Percentiles rank a stretch among this genome's conserved stretches.
Conservation (phyloP, 305 asterid species). For the Fraxinus latifolia region DNA sequence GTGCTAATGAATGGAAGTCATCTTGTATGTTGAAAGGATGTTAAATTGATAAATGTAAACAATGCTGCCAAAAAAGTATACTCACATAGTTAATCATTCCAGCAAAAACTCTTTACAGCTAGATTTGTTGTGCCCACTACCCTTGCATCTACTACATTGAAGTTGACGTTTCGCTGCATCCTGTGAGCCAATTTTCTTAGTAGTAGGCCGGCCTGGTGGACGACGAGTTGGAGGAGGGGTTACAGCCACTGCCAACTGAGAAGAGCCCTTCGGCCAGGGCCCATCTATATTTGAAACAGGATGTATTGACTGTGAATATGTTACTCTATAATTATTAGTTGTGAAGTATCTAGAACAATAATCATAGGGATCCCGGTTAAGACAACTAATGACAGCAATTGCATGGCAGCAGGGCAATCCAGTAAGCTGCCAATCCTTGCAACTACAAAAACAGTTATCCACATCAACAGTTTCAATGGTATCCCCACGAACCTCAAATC, state of each 20-base stretch:
- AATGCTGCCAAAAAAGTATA: not conserved
- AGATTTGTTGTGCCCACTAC: not conserved
- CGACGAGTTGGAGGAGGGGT: not conserved
- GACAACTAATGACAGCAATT: not conserved
- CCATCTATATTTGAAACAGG: not conserved
- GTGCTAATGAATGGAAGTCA: not conserved
- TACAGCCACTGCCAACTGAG: not conserved
- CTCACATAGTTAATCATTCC: not conserved
- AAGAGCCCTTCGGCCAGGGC: not conserved
- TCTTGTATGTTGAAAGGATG: not conserved
- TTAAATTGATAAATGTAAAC: not conserved
- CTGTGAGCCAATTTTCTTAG: not conserved
- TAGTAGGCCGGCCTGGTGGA: not conserved
- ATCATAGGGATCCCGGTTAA: not conserved
- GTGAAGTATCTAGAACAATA: not conserved
- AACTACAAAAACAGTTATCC: not conserved
- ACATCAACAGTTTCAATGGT: not conserved
- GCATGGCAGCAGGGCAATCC: not conserved
- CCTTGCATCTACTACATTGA: not conserved
- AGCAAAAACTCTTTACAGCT: not conserved
- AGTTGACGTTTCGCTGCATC: not conserved
- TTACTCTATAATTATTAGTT: not conserved
- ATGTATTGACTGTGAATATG: not conserved
- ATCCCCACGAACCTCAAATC: not conserved
- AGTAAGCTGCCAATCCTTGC: not conserved